phyloP scores from a whole-genome alignment of 2,329 filamentous ascomycete genomes.

The Coniochaeta ligniaria region DNA sequence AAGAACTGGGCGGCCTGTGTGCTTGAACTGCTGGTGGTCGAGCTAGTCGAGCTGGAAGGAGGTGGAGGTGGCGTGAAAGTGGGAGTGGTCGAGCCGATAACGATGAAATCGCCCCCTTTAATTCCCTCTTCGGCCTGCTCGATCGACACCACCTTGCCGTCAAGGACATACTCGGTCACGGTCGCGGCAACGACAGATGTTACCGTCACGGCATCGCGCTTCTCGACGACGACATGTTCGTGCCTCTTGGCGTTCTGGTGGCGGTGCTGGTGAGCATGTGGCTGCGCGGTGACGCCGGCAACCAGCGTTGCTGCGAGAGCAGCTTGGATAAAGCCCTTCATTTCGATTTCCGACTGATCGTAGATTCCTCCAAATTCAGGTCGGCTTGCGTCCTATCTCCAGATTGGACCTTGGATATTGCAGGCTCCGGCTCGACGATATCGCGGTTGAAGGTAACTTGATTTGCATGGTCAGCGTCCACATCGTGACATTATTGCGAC shows the following conservation, averaged over 20 bases:
- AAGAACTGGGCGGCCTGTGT: constrained; percentile 41
- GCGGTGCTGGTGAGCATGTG: constrained; percentile 51
- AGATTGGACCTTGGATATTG: not conserved
- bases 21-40: constrained; percentile 26
- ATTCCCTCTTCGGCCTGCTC: constrained; percentile 66
- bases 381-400: not conserved
- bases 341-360: constrained; percentile 19
- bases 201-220: constrained; percentile 33
- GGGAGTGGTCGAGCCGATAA: constrained; percentile 52
- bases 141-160: constrained; percentile 53
- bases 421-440: not conserved
- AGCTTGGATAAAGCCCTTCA: constrained; percentile 43
- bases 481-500: not conserved
- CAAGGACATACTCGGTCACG: constrained; percentile 62
- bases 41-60: constrained; percentile 16
- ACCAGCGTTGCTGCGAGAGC: constrained; percentile 47
- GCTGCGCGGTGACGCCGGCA: constrained; percentile 48
- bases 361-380: constrained; percentile 8
- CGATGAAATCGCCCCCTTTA: constrained; percentile 60
- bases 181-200: constrained; percentile 43
- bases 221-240: constrained; percentile 36
- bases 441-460: not conserved
- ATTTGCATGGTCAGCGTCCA: not conserved
- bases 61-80: constrained; percentile 35
- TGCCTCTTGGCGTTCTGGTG: constrained; percentile 47